phyloP scores from a whole-genome alignment of 306 rosid genomes.

The Ochetophila trinervis region DNA sequence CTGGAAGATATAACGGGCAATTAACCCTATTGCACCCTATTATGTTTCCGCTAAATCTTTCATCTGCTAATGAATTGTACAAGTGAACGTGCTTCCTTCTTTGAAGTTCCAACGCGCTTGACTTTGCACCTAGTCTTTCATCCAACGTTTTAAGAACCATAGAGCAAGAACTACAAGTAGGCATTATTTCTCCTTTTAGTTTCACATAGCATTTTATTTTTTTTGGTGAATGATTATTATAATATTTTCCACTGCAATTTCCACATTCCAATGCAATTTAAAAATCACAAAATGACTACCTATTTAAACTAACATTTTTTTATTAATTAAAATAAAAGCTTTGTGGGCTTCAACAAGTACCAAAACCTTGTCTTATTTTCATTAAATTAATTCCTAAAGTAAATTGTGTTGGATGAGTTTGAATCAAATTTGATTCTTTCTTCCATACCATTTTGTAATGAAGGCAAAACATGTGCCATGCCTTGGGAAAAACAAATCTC shows the following conservation, averaged over 20 bases:
- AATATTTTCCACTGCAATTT: background rate
- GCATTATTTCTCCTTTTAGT: no score
- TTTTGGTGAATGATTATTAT: background rate
- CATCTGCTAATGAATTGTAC: no score
- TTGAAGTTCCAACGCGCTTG: no score
- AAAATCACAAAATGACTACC: background rate
- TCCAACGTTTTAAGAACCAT: no score
- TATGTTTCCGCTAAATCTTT: no score
- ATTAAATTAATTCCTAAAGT: background rate
- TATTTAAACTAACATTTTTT: constrained; percentile 14
- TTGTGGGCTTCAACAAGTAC: background rate
- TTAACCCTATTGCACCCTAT: no score
- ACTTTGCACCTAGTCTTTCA: no score
- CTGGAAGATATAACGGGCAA: no score
- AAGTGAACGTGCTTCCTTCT: no score
- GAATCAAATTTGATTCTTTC: constrained; percentile 9
- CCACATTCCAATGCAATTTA: constrained; percentile 8
- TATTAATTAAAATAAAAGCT: background rate
- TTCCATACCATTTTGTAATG: constrained; percentile 7
- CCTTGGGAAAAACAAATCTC: constrained; percentile 21
- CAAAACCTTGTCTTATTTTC: background rate
- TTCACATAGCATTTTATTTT: no score
- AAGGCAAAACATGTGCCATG: constrained; percentile 32
- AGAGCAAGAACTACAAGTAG: no score
- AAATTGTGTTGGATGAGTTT: background rate